Percentiles rank a stretch among this genome's conserved stretches.
Evolutionary conservation across 2,329 filamentous ascomycete species (phyloP).

Genomic region (Pleomassaria siparia): DNA sequence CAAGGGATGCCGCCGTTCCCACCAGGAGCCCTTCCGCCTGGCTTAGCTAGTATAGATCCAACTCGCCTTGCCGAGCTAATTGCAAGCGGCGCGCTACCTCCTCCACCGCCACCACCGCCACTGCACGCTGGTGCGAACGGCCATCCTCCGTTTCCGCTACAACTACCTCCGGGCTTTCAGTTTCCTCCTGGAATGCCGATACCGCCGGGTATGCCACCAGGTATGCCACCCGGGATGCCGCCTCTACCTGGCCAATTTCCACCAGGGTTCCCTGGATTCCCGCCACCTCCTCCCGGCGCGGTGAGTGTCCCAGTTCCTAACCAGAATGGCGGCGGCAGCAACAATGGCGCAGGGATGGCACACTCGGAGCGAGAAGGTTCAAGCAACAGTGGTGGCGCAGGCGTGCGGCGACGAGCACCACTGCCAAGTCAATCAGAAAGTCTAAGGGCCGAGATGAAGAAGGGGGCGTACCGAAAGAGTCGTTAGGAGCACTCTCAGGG

Average conservation of each 20-base stretch:
- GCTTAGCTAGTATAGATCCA: conserved; percentile 8
- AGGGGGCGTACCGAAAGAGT: conserved; percentile 50
- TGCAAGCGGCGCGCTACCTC: conserved; percentile 38
- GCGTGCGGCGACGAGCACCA: conserved; percentile 63
- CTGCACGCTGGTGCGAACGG: conserved; percentile 18
- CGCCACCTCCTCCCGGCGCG: conserved; percentile 25
- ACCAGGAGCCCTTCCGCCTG: conserved; percentile 6
- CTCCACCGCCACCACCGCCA: conserved; percentile 34
- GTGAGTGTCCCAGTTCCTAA: conserved; percentile 20
- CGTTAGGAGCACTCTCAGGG: not conserved
- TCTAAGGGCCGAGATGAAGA: conserved; percentile 72
- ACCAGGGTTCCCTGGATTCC: too few relatives aligned
- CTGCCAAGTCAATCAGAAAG: conserved; percentile 84
- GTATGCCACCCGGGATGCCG: conserved; percentile 17
- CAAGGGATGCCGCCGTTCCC: conserved; percentile 23
- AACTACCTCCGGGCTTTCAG: conserved; percentile 21
- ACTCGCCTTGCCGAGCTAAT: conserved; percentile 38
- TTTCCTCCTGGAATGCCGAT: conserved; percentile 44
- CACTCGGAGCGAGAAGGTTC: not conserved
- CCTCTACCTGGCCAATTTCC: too few relatives aligned
- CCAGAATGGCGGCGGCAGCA: conserved; percentile 33
- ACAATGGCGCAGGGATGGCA: not conserved
- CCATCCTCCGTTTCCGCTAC: conserved; percentile 20
- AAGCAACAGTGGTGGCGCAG: conserved; percentile 22
- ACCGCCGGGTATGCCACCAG: conserved; percentile 12